Evolutionary conservation across 805 yeast species (phyloP).

Genomic region (Yarrowia sp.): DNA sequence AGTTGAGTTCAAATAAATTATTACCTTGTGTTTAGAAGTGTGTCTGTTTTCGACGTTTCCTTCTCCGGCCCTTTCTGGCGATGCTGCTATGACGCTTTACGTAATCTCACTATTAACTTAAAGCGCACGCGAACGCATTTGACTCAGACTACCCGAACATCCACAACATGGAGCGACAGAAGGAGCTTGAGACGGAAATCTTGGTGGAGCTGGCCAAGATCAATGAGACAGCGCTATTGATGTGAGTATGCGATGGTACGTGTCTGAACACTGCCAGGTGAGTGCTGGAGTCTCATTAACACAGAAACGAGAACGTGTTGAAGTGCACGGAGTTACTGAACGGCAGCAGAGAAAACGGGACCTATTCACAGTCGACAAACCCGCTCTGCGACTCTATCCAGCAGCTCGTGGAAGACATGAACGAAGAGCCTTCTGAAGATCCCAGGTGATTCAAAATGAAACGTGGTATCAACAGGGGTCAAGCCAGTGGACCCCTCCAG

Average conservation of each 20-base stretch:
- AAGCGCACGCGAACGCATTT: background rate
- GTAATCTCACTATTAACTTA: background rate
- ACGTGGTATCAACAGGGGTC: background rate
- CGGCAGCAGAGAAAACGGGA: background rate
- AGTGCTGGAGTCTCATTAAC: no score
- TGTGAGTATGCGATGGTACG: background rate
- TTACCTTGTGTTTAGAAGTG: no score
- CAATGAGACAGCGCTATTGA: background rate
- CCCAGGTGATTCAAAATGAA: no score
- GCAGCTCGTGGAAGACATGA: background rate
- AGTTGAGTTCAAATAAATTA: no score
- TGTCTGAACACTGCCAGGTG: no score
- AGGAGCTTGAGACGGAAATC: background rate
- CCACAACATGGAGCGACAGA: conserved; percentile 14
- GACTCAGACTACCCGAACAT: background rate
- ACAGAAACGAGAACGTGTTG: conserved; percentile 1
- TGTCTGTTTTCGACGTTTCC: no score
- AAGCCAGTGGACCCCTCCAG: no score
- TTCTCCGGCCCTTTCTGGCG: no score
- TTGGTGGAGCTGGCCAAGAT: conserved; percentile 10
- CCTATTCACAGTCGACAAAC: background rate
- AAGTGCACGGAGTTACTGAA: background rate
- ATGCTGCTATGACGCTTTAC: no score
- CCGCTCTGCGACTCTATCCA: background rate
- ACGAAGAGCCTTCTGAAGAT: background rate